phyloP scores from a whole-genome alignment of 306 rosid species.

The Hippophae tibetana region DNA sequence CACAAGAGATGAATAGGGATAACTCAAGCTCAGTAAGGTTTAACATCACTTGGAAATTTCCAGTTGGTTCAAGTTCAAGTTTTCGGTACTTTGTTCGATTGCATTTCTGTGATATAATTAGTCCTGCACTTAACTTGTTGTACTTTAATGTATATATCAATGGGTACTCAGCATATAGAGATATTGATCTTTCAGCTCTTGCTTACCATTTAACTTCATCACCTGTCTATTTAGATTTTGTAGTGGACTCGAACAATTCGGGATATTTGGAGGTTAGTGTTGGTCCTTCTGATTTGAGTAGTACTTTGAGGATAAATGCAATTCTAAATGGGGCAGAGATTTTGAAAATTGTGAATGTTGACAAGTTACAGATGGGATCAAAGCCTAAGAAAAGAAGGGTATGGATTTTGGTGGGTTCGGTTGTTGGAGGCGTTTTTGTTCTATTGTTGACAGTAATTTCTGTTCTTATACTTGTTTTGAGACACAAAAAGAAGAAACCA shows the following conservation, averaged over 20 bases:
- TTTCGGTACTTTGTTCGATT: conserved; percentile 54
- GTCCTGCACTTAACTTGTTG: conserved; percentile 51
- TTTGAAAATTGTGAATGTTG: conserved; percentile 52
- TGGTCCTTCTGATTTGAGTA: conserved; percentile 80
- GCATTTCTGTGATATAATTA: conserved; percentile 91
- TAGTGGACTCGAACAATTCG: conserved; percentile 47
- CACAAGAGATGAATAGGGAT: conserved; percentile 74
- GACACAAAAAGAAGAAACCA: conserved; percentile 52
- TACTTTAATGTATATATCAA: conserved; percentile 80
- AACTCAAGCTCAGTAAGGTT: conserved; percentile 32
- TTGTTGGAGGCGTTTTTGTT: conserved; percentile 53
- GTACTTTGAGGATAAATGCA: conserved; percentile 56
- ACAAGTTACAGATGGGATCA: not conserved
- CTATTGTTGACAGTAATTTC: conserved; percentile 30
- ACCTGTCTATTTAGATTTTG: conserved; percentile 67
- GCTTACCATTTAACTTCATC: conserved; percentile 53
- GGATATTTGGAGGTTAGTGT: conserved; percentile 58
- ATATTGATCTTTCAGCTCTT: conserved; percentile 68
- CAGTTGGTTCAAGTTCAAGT: conserved; percentile 31
- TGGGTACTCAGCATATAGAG: conserved; percentile 56
- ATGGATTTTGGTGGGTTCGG: conserved; percentile 51
- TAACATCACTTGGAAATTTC: conserved; percentile 79
- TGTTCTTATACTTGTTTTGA: conserved; percentile 33
- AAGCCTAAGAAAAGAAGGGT: conserved; percentile 21
- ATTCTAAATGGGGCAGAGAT: conserved; percentile 97